phyloP scores from a whole-genome alignment of 805 yeast genomes.

The Barnettozyma sp. region DNA sequence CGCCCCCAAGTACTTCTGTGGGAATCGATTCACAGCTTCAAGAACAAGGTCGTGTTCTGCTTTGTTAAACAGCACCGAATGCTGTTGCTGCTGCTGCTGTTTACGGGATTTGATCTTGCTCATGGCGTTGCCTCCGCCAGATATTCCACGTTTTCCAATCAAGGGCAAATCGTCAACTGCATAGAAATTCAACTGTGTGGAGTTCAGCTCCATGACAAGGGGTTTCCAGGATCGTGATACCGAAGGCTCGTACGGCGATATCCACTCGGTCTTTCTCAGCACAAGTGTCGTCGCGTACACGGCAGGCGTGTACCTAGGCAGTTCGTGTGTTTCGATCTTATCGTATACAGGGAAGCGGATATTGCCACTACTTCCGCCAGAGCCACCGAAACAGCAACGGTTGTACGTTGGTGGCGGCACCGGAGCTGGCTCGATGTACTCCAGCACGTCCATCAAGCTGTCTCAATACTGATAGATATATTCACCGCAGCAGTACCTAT shows the following conservation, averaged over 20 bases:
- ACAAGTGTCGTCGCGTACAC: slow-evolving; percentile 52
- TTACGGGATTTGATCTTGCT: slow-evolving; percentile 7
- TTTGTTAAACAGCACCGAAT: slow-evolving; percentile 15
- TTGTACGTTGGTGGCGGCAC: slow-evolving; percentile 12
- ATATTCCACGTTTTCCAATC: slow-evolving; percentile 26
- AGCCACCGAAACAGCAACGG: slow-evolving; percentile 2
- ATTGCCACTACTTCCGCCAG: slow-evolving; percentile 10
- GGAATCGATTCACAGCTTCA: slow-evolving; percentile 15
- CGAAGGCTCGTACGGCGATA: slow-evolving; percentile 69
- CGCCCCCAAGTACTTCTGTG: slow-evolving; percentile 11
- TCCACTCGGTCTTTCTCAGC: slow-evolving; percentile 65
- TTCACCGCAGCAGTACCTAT: too few relatives aligned
- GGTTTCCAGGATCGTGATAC: slow-evolving; percentile 64
- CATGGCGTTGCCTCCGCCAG: slow-evolving; percentile 19
- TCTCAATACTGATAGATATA: too few relatives aligned
- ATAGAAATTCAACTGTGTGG: slow-evolving; percentile 78
- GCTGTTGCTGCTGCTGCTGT: slow-evolving; percentile 5
- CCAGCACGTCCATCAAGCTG: slow-evolving; percentile 13
- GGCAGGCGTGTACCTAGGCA: slow-evolving; percentile 66
- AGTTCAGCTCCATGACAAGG: slow-evolving; percentile 66
- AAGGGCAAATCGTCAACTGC: slow-evolving; percentile 30
- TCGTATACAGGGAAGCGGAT: slow-evolving; percentile 32
- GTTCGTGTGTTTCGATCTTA: slow-evolving; percentile 20
- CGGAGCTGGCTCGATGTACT: slow-evolving; percentile 14
- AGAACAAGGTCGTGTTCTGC: slow-evolving; percentile 23